Conservation (phyloP, 2,329 filamentous ascomycete genomes). For the Arthrobotrys sphaeroides region DNA sequence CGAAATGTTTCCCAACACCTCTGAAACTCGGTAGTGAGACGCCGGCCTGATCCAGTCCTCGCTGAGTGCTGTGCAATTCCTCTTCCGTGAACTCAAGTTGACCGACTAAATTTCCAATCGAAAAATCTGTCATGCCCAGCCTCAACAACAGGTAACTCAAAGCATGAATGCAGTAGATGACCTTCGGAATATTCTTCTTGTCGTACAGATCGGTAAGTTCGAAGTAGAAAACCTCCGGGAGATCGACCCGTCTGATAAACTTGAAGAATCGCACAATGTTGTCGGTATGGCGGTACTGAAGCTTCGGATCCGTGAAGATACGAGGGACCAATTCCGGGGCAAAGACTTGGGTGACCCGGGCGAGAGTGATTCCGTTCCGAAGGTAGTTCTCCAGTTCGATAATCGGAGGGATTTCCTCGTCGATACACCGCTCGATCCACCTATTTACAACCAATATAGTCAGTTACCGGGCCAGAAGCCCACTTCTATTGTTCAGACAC, state of each 20-base stretch:
- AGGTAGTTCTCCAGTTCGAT: slow-evolving; percentile 92
- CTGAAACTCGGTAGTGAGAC: slow-evolving; percentile 97
- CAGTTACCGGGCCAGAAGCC: not conserved
- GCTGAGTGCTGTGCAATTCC: slow-evolving; percentile 95
- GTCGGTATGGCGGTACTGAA: slow-evolving; percentile 96
- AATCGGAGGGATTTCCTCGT: slow-evolving; percentile 86
- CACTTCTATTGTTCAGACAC: not conserved
- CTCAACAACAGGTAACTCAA: slow-evolving; percentile 96
- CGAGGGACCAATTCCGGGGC: slow-evolving; percentile 78
- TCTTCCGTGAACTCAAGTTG: slow-evolving; percentile 98
- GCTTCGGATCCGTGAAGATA: slow-evolving; percentile 83
- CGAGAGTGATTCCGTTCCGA: slow-evolving; percentile 90
- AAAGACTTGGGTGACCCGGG: slow-evolving; percentile 90
- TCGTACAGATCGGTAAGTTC: slow-evolving; percentile 98
- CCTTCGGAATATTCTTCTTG: slow-evolving; percentile 99
- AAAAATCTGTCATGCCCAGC: slow-evolving; percentile 92
- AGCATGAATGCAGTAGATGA: slow-evolving; percentile 98
- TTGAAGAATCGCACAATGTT: slow-evolving; percentile 97
- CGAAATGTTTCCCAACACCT: slow-evolving; percentile 95
- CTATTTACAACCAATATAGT: slow-evolving; percentile 44
- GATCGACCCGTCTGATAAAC: slow-evolving; percentile 87
- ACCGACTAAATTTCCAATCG: slow-evolving; percentile 94
- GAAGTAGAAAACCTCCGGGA: slow-evolving; percentile 94
- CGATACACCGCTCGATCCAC: slow-evolving; percentile 94
- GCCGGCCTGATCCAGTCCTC: slow-evolving; percentile 93